phyloP scores from a whole-genome alignment of 441 rosid genomes.

The Gossypium gossypioides region DNA sequence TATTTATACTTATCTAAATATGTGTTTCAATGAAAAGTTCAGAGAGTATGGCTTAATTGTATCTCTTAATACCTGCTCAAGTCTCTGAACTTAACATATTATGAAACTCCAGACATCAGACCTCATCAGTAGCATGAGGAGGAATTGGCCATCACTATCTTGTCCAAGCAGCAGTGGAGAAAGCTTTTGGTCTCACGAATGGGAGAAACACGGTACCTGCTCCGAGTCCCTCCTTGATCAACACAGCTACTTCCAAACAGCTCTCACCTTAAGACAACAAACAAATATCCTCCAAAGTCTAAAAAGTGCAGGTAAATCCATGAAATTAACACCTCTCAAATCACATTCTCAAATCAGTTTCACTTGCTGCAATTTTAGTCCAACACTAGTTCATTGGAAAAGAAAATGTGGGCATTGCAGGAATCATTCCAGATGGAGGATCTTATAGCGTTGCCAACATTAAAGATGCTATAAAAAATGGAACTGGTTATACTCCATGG shows the following conservation, averaged over 20 bases:
- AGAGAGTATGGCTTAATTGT: background rate
- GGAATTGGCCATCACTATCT: constrained; percentile 66
- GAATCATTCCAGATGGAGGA: constrained; percentile 53
- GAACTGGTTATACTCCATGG: constrained; percentile 45
- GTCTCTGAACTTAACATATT: background rate
- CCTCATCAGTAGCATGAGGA: constrained; percentile 35
- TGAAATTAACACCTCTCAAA: background rate
- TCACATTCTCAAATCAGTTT: background rate
- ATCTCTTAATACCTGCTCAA: background rate
- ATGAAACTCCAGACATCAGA: constrained; percentile 36
- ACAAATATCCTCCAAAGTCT: constrained; percentile 38
- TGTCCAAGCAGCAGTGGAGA: constrained; percentile 56
- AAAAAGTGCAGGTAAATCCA: constrained; percentile 30
- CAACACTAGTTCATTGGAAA: background rate
- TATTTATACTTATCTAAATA: background rate
- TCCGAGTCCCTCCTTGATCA: constrained; percentile 49
- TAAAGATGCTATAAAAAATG: constrained; percentile 43
- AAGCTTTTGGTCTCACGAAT: constrained; percentile 61
- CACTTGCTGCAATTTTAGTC: background rate
- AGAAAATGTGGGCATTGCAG: constrained; percentile 16
- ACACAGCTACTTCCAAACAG: constrained; percentile 40
- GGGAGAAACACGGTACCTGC: constrained; percentile 80
- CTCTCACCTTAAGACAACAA: constrained; percentile 37
- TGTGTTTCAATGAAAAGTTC: background rate
- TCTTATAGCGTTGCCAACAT: constrained; percentile 43